Evolutionary conservation across 1,284 basidiomycete species (phyloP).

Genomic region (Phellopilus nigrolimitatus): DNA sequence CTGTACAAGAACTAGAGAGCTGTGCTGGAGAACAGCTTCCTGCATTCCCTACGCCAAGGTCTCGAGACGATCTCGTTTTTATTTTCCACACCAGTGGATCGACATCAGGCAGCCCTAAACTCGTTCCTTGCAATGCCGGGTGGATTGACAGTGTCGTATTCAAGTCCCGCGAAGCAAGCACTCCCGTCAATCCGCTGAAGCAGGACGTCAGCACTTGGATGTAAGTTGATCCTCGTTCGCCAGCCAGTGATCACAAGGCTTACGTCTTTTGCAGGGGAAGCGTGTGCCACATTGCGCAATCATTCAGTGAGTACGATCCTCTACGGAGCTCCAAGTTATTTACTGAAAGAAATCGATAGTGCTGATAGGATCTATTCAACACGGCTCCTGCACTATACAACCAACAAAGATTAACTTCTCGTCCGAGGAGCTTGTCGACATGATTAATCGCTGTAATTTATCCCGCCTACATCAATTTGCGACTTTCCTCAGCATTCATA

Average conservation of each 20-base stretch:
- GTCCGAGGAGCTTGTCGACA: constrained; percentile 63
- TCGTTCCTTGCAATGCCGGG: constrained; percentile 58
- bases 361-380: constrained; percentile 62
- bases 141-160: constrained; percentile 54
- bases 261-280: constrained; percentile 46
- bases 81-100: constrained; percentile 73
- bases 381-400: constrained; percentile 67
- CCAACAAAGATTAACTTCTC: constrained; percentile 59
- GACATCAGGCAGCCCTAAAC: constrained; percentile 69
- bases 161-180: constrained; percentile 51
- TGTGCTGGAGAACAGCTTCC: constrained; percentile 38
- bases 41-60: constrained; percentile 34
- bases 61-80: constrained; percentile 49
- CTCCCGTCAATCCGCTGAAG: constrained; percentile 40
- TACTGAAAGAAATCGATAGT: constrained; percentile 36
- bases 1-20: constrained; percentile 34
- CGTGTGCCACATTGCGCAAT: constrained; percentile 67
- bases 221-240: too few species aligned
- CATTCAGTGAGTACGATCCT: constrained; percentile 48
- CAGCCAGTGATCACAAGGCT: too few species aligned
- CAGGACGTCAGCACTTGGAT: constrained; percentile 68
- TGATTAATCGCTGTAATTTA: constrained; percentile 61
- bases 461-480: constrained; percentile 70
- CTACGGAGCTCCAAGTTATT: constrained; percentile 7
- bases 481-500: constrained; percentile 56